Evolutionary conservation across 2,329 filamentous ascomycete species (phyloP), one percentile per base, ranked within the genome.

Genomic region (Pyrenophora tritici-repentis): DNA sequence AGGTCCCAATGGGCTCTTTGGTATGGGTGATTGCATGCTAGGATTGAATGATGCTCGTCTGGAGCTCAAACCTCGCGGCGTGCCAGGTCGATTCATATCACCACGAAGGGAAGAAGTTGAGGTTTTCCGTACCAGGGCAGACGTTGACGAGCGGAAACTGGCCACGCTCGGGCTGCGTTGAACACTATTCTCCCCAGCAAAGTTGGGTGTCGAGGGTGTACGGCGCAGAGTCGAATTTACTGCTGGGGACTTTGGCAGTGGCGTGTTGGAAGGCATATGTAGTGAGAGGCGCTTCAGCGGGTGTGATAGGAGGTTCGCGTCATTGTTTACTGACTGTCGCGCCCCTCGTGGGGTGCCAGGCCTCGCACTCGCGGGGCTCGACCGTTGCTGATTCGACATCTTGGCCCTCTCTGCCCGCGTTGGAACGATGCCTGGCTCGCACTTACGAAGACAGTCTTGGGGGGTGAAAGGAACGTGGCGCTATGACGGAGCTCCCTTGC

Each of bases 41-140:
- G 78, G 75, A 49, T 75, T 72, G 33, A 77, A 76, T 12, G 78
- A 79, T 14, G 76, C 73, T 39, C 77, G 73, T 41, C 77, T 74
- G 29, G 73, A 74, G 34, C 65, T 64, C 22, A 68, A 63, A 31
- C 63, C 62, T 50, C 72, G 68, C 16, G 72, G 72, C 18, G 75
- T 71, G 1, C 68, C 73, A 4, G 69, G 60, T 16, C 65, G 62
- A 14, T 42, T 31, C 29, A 35, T 33, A 3, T 75, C 73, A 24
- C 71, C 67, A 33, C 76, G 73, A 2, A 80, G 63, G 2, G 78
- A 79, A 22, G 72, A 75, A 50, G 66, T 72, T 2, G 78, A 80
- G 3, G 73, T 67, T 61, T 77, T 78, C 42, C 73, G 67, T 9
- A 65, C 65, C 13, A 80, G 61, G 12, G 69, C 72, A 41, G 78